A percentile compares a stretch with the other conserved stretches of the same genome.
Evolutionary conservation across 2,329 filamentous ascomycete species (phyloP).

Genomic region (Microdochium paspali): DNA sequence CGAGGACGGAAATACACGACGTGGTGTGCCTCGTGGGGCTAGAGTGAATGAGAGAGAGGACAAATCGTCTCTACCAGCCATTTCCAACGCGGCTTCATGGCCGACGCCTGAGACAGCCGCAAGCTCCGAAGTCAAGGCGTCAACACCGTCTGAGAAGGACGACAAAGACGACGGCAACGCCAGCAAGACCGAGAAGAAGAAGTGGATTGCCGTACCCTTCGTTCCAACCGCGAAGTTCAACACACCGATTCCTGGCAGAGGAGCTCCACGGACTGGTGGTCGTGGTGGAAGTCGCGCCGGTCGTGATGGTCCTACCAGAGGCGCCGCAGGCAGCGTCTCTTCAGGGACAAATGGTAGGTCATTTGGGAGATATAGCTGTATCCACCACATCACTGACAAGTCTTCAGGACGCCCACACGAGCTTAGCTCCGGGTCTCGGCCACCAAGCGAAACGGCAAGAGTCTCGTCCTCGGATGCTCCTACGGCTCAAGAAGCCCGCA

Average conservation of each 20-base stretch:
- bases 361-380: not conserved
- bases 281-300: slow-evolving; percentile 17
- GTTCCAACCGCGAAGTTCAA: slow-evolving; percentile 80
- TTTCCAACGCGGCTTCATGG: slow-evolving; percentile 74
- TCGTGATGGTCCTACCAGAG: slow-evolving; percentile 13
- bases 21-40: slow-evolving; percentile 32
- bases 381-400: not conserved
- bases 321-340: slow-evolving; percentile 6
- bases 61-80: slow-evolving; percentile 43
- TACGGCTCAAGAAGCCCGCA: slow-evolving; percentile 34
- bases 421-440: slow-evolving; percentile 14
- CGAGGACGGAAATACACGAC: slow-evolving; percentile 28
- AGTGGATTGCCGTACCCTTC: slow-evolving; percentile 78
- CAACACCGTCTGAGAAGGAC: slow-evolving; percentile 43
- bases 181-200: slow-evolving; percentile 61
- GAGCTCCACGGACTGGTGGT: slow-evolving; percentile 40
- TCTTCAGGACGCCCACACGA: not conserved
- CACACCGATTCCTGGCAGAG: slow-evolving; percentile 60
- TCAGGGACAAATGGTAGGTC: slow-evolving; percentile 9
- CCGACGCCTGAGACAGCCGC: slow-evolving; percentile 78
- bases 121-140: slow-evolving; percentile 59
- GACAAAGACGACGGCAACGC: slow-evolving; percentile 53
- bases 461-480: slow-evolving; percentile 28
- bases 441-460: slow-evolving; percentile 22
- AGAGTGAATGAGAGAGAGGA: slow-evolving; percentile 34